Percentiles rank a stretch among this genome's conserved stretches.
Evolutionary conservation across 1,139 yeast species (phyloP).

Genomic region (Williopsis jadinii): DNA sequence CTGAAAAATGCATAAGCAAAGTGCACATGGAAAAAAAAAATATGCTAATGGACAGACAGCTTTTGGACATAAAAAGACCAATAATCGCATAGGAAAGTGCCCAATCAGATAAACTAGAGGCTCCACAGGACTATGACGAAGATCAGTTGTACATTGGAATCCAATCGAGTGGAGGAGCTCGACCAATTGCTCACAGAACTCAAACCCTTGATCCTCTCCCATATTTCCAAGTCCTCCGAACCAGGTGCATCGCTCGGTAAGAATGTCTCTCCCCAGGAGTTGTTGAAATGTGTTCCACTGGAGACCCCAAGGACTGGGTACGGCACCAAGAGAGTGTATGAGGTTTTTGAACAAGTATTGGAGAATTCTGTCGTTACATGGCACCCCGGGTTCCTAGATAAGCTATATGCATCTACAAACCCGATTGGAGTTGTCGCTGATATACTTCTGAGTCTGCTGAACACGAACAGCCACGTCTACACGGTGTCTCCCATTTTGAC

Average conservation of each 20-base stretch:
- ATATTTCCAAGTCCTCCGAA: conserved; percentile 14
- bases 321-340: conserved; percentile 36
- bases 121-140: conserved; percentile 7
- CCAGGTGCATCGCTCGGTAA: conserved; percentile 16
- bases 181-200: conserved; percentile 35
- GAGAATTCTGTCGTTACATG: conserved; percentile 75
- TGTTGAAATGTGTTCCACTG: conserved; percentile 13
- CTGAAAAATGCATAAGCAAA: too few relatives aligned
- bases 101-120: too few relatives aligned
- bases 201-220: conserved; percentile 20
- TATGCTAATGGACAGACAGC: too few relatives aligned
- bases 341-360: conserved; percentile 51
- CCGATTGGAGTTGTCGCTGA: conserved; percentile 81
- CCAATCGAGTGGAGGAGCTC: conserved; percentile 35
- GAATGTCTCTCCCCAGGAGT: conserved; percentile 12
- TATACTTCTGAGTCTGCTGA: conserved; percentile 57
- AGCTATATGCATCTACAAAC: conserved; percentile 76
- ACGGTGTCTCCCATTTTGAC: conserved; percentile 82
- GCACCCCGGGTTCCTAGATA: conserved; percentile 83
- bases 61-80: too few relatives aligned
- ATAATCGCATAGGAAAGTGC: too few relatives aligned
- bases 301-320: conserved; percentile 29
- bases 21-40: too few relatives aligned
- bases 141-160: conserved; percentile 24
- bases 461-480: conserved; percentile 82